These are phyloP conservation scores for Eucalyptus viminalis DNA, from an alignment of 345 rosid genomes.

Conservation along the genomic window DNA sequence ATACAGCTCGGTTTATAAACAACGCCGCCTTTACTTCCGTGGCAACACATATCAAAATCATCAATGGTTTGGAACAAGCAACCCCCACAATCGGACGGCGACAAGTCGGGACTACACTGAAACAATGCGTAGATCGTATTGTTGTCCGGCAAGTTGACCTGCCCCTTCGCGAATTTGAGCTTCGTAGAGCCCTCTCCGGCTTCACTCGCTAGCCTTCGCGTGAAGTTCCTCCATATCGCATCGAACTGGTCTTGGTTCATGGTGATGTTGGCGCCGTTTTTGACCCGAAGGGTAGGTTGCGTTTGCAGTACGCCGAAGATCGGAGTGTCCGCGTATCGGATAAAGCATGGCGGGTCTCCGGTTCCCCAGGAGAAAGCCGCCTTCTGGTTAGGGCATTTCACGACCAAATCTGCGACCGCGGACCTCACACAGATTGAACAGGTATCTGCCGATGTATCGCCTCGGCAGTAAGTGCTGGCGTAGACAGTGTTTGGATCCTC, in stretches of 20 bases:
- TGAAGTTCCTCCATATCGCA: slow-evolving; percentile 13
- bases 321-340: slow-evolving; percentile 2
- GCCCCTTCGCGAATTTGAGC: slow-evolving; percentile 24
- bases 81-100: slow-evolving; percentile 5
- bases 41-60: not conserved
- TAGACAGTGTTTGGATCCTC: not conserved
- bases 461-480: slow-evolving; percentile 18
- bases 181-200: slow-evolving; percentile 9
- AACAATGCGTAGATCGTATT: slow-evolving; percentile 15
- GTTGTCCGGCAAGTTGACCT: not conserved
- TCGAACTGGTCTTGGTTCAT: slow-evolving; percentile 2
- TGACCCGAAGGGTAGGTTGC: not conserved
- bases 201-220: not conserved
- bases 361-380: slow-evolving; percentile 12
- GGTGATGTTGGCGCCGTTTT: not conserved
- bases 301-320: slow-evolving; percentile 8
- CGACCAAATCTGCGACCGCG: not conserved
- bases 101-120: slow-evolving; percentile 51
- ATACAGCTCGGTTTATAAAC: slow-evolving; percentile 20
- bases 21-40: slow-evolving; percentile 22
- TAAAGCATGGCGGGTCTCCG: slow-evolving; percentile 7
- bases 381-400: slow-evolving; percentile 19
- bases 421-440: slow-evolving; percentile 10
- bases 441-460: not conserved
- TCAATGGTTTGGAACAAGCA: slow-evolving; percentile 8